A percentile compares a stretch with the other conserved stretches of the same genome.
phyloP scores from a whole-genome alignment of 805 yeast species.

The Metschnikowia cubensis region DNA sequence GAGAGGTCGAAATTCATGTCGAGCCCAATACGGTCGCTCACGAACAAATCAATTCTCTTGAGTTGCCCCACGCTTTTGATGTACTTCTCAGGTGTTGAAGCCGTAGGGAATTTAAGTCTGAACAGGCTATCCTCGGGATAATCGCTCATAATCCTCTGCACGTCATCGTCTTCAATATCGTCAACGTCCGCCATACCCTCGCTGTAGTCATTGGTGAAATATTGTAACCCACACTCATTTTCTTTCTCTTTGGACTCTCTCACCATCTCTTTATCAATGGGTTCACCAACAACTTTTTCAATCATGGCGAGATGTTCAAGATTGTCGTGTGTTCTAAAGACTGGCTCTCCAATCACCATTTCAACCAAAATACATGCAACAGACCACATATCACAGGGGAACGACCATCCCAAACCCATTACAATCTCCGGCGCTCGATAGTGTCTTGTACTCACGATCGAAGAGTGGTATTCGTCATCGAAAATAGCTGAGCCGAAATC shows the following conservation, averaged over 20 bases:
- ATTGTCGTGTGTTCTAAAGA: slow-evolving; percentile 93
- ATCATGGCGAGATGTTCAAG: slow-evolving; percentile 93
- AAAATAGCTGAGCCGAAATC: slow-evolving; percentile 98
- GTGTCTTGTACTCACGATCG: slow-evolving; percentile 90
- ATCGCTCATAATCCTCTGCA: not conserved
- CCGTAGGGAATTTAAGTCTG: slow-evolving; percentile 36
- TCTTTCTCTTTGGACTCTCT: slow-evolving; percentile 28
- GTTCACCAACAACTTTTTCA: slow-evolving; percentile 67
- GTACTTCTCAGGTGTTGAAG: slow-evolving; percentile 37
- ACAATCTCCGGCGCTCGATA: slow-evolving; percentile 97
- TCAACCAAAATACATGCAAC: slow-evolving; percentile 92
- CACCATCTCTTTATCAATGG: slow-evolving; percentile 45
- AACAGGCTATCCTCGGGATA: slow-evolving; percentile 23
- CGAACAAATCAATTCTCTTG: slow-evolving; percentile 41
- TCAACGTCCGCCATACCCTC: slow-evolving; percentile 14
- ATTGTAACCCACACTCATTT: slow-evolving; percentile 40
- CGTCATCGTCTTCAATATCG: slow-evolving; percentile 29
- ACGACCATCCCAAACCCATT: slow-evolving; percentile 94
- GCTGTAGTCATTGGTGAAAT: slow-evolving; percentile 26
- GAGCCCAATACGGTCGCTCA: slow-evolving; percentile 39
- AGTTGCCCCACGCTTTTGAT: slow-evolving; percentile 37
- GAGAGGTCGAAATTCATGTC: slow-evolving; percentile 38
- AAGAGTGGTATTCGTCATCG: slow-evolving; percentile 88
- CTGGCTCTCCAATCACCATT: slow-evolving; percentile 87
- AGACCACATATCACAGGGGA: slow-evolving; percentile 96